Evolutionary conservation across 768 basidiomycete species (phyloP), one percentile per base, ranked within the genome.

Genomic region (Gymnopilus dilepis): DNA sequence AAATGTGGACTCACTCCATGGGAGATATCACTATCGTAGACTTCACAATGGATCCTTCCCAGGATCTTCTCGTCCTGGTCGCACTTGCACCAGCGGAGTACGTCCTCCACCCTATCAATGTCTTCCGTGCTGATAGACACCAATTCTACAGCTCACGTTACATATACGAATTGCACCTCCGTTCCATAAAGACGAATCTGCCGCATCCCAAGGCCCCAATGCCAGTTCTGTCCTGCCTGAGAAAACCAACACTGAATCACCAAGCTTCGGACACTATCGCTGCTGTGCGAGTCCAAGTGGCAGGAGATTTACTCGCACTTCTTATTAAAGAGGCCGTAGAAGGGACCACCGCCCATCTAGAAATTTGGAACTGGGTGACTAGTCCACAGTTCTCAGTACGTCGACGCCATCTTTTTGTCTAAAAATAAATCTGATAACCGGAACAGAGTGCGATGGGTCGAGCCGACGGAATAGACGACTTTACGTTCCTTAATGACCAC

Each of bases 31-130:
- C 72, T 43, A 78, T 84, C 59, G 76, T 84, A 24, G 84, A 87
- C 63, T 85, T 86, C 53, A 84, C 84, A 0, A 84, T 86, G 79
- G 84, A 84, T 71, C 83, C 82, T 11, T 73, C 78, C 4, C 83
- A 84, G 70, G 83, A 86, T 69, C 68, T 87, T 4, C 73, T 86
- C 15, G 80, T 84, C 12, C 77, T 86, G 12, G 79, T 86, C 15
- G 74, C 79, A 3, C 71, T 80, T 11, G 75, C 81, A 0, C 73
- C 78, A 37, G 66, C 72, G 22, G 73, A 76, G 84, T 84, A 67
- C 61, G 82, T 70, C n/a, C 56, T 41, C n/a, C 31, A 50, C 48
- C 51, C 42, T 13, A 26, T 59, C 63, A 30, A 21, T 17, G 33
- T 33, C 9, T 6, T n/a, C 19, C 38, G 21, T 45, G 40, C 48